Evolutionary conservation across 2,329 filamentous ascomycete species (phyloP), one percentile per base, ranked within the genome.

Genomic region (Colletotrichum kahawae): DNA sequence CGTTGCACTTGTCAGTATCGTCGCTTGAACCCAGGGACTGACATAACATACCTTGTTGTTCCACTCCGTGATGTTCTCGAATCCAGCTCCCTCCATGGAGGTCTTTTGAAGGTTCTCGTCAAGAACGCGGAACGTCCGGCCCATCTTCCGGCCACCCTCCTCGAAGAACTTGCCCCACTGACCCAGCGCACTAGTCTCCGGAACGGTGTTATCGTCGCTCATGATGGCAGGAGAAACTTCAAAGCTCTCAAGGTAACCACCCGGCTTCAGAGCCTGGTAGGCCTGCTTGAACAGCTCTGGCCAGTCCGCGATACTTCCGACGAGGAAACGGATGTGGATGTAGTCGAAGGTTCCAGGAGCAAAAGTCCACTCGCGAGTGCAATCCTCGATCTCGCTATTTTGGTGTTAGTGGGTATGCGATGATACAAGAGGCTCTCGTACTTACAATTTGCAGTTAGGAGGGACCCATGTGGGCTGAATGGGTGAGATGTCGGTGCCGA

Each of bases 401-500:
- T 3, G 1, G 4, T 78, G 64, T 80, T 80, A 74, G 73, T 14
- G 6, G n/a, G 16, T 63, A 36, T 38, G 18, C 16, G 24, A 18
- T 16, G n/a, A 29, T 13, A 72, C 70, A 3, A 16, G n/a, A 34
- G 1, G 8, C 18, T 36, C 13, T 21, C 10, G 48, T 9, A 67
- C 71, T 71, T 12, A 74, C 71, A 91, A 92, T 24, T 84, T 84
- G 34, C 82, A 36, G 56, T 93, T 93, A 38, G 87, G 85, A 4
- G 91, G 90, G 1, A 92, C 86, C 83, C 88, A 89, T 24, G 82
- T 83, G 1, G 90, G 89, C 77, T 91, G 90, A 14, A 90, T 90
- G 1, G 90, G 89, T 6, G 89, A 90, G n/a, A 92, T 83, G 78
- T 92, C 90, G 14, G 88, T 90, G 27, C 90, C 90, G 64, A 86